Evolutionary conservation across 495 filamentous ascomycete genomes (phyloP).

Genomic region (Tuber melanosporum): DNA sequence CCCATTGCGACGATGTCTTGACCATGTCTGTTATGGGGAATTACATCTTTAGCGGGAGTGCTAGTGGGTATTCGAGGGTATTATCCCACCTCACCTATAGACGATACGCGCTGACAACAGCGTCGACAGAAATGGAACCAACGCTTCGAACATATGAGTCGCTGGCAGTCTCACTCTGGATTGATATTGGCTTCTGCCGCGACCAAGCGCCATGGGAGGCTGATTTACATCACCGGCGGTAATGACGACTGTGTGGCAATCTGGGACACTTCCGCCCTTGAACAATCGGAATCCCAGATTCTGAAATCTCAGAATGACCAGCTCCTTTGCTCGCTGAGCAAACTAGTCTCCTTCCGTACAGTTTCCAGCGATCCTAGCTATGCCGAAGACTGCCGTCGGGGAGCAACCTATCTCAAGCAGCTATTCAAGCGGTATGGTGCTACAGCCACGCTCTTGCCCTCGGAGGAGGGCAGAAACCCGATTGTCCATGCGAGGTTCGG

Average conservation of each 20-base stretch:
- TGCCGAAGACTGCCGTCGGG: constrained; percentile 81
- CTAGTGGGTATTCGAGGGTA: constrained; percentile 75
- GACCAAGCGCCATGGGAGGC: constrained; percentile 57
- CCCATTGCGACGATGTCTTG: constrained; percentile 76
- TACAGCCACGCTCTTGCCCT: constrained; percentile 73
- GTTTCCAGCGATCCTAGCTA: constrained; percentile 78
- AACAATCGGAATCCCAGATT: constrained; percentile 47
- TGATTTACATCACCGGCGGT: constrained; percentile 85
- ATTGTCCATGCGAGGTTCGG: constrained; percentile 81
- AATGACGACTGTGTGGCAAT: constrained; percentile 84
- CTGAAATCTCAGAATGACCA: constrained; percentile 44
- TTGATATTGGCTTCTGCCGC: constrained; percentile 82
- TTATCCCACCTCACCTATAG: constrained; percentile 22
- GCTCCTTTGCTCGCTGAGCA: constrained; percentile 62
- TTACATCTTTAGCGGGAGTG: constrained; percentile 73
- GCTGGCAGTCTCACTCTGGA: constrained; percentile 80
- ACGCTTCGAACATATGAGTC: constrained; percentile 72
- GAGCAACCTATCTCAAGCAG: constrained; percentile 79
- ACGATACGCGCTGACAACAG: neutral
- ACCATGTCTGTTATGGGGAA: constrained; percentile 75
- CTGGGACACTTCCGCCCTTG: constrained; percentile 65
- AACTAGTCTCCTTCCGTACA: constrained; percentile 84
- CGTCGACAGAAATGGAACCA: constrained; percentile 68
- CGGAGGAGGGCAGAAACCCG: constrained; percentile 70
- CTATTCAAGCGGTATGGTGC: constrained; percentile 88